Evolutionary conservation across 768 basidiomycete genomes (phyloP).

Genomic region (Neoboletus subvelutipes): DNA sequence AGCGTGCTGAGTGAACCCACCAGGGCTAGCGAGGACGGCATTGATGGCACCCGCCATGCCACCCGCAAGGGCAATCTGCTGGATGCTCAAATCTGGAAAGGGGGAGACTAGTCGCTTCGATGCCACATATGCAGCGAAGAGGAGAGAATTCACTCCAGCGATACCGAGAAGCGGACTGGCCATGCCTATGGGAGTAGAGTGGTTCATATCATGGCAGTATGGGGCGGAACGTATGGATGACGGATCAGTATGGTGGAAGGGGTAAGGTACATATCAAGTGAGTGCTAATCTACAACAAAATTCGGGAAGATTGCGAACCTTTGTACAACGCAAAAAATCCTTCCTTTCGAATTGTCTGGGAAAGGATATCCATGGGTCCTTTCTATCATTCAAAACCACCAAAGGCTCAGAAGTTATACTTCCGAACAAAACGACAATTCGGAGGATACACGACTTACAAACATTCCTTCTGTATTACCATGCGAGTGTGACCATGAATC

Average conservation of each 20-base stretch:
- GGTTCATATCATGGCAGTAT: background rate
- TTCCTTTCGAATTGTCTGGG: slow-evolving; percentile 79
- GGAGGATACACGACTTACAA: slow-evolving; percentile 62
- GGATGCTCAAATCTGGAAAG: slow-evolving; percentile 77
- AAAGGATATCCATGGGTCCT: slow-evolving; percentile 90
- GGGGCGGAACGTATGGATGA: background rate
- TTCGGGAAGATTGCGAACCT: slow-evolving; percentile 46
- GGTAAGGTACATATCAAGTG: background rate
- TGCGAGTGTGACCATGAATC: slow-evolving; percentile 4
- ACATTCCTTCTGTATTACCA: slow-evolving; percentile 68
- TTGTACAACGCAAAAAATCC: slow-evolving; percentile 95
- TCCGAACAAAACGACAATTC: background rate
- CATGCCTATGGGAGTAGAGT: slow-evolving; percentile 55
- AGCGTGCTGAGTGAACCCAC: slow-evolving; percentile 34
- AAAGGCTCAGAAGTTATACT: background rate
- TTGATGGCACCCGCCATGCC: slow-evolving; percentile 92
- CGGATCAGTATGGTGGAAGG: background rate
- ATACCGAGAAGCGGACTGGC: slow-evolving; percentile 88
- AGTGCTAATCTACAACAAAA: background rate
- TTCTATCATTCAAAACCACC: slow-evolving; percentile 47
- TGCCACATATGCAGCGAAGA: slow-evolving; percentile 88
- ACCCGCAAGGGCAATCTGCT: slow-evolving; percentile 81
- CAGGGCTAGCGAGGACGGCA: slow-evolving; percentile 88
- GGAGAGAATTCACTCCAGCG: slow-evolving; percentile 92
- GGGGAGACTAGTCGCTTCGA: slow-evolving; percentile 85